phyloP scores from a whole-genome alignment of 345 rosid species.

The Jatropha curcas region DNA sequence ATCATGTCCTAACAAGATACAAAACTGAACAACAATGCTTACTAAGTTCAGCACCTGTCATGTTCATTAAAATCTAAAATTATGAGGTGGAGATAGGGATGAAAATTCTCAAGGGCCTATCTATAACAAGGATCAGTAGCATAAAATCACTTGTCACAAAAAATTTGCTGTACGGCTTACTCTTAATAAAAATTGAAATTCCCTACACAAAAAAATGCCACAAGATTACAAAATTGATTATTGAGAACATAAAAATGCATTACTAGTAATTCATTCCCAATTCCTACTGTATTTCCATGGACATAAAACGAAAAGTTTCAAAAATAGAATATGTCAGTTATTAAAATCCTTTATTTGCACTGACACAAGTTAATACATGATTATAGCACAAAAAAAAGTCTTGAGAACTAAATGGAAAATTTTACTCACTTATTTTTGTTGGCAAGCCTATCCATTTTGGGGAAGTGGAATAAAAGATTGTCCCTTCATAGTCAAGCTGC shows the following conservation, averaged over 20 bases:
- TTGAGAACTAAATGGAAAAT: constrained; percentile 1
- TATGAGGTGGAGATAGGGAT: neutral
- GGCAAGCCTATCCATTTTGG: constrained; percentile 73
- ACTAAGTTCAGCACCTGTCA: neutral
- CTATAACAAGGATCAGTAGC: neutral
- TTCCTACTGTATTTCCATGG: neutral
- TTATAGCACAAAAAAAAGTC: neutral
- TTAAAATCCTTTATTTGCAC: constrained; percentile 8
- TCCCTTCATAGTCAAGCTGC: constrained; percentile 87
- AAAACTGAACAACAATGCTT: neutral
- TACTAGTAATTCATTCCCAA: neutral
- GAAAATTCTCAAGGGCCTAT: neutral
- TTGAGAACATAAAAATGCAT: neutral
- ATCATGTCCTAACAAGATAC: neutral
- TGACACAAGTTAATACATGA: neutral
- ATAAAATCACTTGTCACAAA: neutral
- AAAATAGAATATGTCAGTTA: neutral
- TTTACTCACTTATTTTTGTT: constrained; percentile 44
- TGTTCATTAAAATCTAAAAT: neutral
- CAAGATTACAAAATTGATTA: constrained; percentile 1
- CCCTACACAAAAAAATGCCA: neutral
- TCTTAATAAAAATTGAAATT: neutral
- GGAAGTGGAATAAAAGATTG: constrained; percentile 82
- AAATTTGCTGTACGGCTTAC: neutral
- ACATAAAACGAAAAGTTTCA: neutral